phyloP scores from a whole-genome alignment of 2,329 filamentous ascomycete species.

The Aspergillus piperis region DNA sequence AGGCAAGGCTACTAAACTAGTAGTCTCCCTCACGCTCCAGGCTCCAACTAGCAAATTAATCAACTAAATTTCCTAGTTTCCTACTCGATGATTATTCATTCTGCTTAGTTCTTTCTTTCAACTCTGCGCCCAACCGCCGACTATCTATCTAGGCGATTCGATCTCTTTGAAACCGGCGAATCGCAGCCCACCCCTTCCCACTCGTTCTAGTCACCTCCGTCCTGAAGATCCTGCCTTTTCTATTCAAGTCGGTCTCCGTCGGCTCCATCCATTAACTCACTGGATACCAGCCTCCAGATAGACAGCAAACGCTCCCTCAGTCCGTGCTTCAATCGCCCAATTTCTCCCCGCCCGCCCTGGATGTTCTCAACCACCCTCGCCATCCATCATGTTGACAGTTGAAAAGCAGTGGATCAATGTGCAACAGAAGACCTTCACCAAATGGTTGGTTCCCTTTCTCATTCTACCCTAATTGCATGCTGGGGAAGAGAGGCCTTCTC shows the following conservation, averaged over 20 bases:
- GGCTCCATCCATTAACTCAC: constrained; percentile 12
- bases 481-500: constrained; percentile 2
- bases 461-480: background rate
- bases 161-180: constrained; percentile 2
- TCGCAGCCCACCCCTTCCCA: constrained; percentile 3
- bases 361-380: constrained; percentile 30
- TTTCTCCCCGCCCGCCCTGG: constrained; percentile 25
- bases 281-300: background rate
- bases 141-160: background rate
- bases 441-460: constrained; percentile 65
- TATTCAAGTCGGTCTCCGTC: constrained; percentile 14
- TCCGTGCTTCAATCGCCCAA: constrained; percentile 9
- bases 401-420: constrained; percentile 71
- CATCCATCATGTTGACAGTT: constrained; percentile 47
- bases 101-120: background rate
- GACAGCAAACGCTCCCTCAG: constrained; percentile 6
- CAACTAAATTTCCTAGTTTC: background rate
- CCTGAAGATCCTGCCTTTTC: constrained; percentile 25
- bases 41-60: background rate
- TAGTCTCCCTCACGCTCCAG: too few species aligned
- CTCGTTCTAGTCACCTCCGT: constrained; percentile 2
- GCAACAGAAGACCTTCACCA: constrained; percentile 98
- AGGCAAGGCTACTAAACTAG: too few species aligned
- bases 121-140: background rate
- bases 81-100: background rate